These are phyloP conservation scores for Entophlyctis helioformis DNA, from an alignment of 192 early-diverging fungal genomes.

Conservation along the genomic window DNA sequence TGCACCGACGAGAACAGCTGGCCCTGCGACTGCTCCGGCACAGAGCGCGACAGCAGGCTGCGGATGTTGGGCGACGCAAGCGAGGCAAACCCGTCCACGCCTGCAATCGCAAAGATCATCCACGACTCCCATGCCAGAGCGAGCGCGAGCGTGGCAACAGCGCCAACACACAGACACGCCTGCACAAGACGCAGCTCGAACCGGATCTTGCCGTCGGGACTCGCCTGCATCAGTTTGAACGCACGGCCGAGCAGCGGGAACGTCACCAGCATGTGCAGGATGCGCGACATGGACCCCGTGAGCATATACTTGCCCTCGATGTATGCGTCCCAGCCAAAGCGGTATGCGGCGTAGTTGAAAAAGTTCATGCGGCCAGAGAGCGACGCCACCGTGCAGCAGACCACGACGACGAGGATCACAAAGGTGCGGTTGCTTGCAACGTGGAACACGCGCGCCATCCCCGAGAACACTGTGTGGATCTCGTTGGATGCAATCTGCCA, in stretches of 20 bases:
- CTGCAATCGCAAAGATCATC: conserved; percentile 19
- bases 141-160: conserved; percentile 4
- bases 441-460: too few relatives aligned
- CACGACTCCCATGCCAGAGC: conserved; percentile 11
- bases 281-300: conserved; percentile 7
- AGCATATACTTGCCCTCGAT: conserved; percentile 24
- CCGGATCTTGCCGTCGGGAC: conserved; percentile 6
- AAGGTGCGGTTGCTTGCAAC: too few relatives aligned
- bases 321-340: conserved; percentile 31
- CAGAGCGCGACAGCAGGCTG: conserved; percentile 18
- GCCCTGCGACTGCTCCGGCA: conserved; percentile 14
- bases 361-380: too few relatives aligned
- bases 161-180: conserved; percentile 7
- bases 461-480: too few relatives aligned
- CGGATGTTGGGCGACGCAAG: conserved; percentile 20
- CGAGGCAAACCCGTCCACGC: conserved; percentile 19
- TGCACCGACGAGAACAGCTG: conserved; percentile 13
- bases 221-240: too few relatives aligned
- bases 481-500: too few relatives aligned
- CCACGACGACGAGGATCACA: too few relatives aligned
- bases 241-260: too few relatives aligned
- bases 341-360: conserved; percentile 22
- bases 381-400: too few relatives aligned
- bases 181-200: conserved; percentile 7
- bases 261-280: conserved; percentile 24